Conservation (phyloP, 495 filamentous ascomycete genomes). For the Penicillium mononematosum region DNA sequence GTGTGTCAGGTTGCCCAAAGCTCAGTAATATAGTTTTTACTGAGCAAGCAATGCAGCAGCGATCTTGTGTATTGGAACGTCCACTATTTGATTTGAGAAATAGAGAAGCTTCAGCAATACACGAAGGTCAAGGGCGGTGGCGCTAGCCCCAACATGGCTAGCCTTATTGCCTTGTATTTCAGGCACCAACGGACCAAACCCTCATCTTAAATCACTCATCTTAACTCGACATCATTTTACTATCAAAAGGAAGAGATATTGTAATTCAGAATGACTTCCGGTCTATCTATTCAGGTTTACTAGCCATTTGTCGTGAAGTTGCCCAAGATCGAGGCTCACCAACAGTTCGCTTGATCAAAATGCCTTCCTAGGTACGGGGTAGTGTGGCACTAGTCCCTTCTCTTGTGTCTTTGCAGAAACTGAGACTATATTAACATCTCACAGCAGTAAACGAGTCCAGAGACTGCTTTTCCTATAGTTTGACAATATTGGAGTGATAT, state of each 20-base stretch:
- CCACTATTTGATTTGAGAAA: not conserved
- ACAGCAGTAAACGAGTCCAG: not conserved
- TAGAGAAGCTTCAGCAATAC: slow-evolving; percentile 13
- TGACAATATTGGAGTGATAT: not conserved
- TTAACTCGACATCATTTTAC: too few relatives aligned
- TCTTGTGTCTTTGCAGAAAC: not conserved
- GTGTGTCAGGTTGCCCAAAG: too few relatives aligned
- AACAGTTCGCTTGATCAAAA: not conserved
- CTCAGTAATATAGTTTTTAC: not conserved
- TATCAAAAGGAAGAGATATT: not conserved
- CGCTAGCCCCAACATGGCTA: slow-evolving; percentile 3
- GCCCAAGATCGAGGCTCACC: not conserved
- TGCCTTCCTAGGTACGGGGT: not conserved
- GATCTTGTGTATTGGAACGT: slow-evolving; percentile 3
- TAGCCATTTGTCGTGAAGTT: not conserved
- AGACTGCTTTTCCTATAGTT: not conserved
- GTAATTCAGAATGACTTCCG: not conserved
- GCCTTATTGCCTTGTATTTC: not conserved
- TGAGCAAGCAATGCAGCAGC: too few relatives aligned
- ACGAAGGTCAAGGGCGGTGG: slow-evolving; percentile 3
- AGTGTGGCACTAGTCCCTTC: not conserved
- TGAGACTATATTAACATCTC: not conserved
- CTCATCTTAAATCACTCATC: too few relatives aligned
- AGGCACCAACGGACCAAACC: not conserved
- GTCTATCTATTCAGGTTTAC: not conserved